A percentile compares a stretch with the other conserved stretches of the same genome.
phyloP scores from a whole-genome alignment of 768 basidiomycete genomes.

The Mycena albidolilacea region DNA sequence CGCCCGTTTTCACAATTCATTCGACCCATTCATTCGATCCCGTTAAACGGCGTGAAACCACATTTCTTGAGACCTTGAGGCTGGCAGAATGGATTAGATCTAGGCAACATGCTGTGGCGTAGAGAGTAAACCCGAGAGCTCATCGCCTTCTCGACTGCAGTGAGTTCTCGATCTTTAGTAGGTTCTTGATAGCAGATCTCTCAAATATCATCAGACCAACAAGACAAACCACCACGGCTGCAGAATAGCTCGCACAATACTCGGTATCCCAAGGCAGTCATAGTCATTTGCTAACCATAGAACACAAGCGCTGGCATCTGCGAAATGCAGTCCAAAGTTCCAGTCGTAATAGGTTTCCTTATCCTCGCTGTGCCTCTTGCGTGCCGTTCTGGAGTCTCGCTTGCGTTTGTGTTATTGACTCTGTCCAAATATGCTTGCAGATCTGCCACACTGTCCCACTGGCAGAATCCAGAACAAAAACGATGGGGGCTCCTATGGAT shows the following conservation, averaged over 20 bases:
- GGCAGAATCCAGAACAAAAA: too few species aligned
- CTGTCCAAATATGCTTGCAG: too few species aligned
- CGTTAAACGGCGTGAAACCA: neutral
- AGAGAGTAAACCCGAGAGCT: neutral
- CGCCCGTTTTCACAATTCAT: neutral
- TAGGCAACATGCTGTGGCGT: too few species aligned
- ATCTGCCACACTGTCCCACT: too few species aligned
- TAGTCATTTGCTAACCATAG: neutral
- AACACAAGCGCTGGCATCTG: neutral
- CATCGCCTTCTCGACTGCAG: neutral
- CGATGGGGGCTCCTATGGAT: too few species aligned
- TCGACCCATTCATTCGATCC: neutral
- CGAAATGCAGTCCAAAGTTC: neutral
- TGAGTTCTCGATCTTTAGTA: neutral
- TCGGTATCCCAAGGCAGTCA: neutral
- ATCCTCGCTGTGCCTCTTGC: neutral
- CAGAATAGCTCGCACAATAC: neutral
- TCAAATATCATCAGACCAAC: neutral
- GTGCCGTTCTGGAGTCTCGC: neutral
- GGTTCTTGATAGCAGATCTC: neutral
- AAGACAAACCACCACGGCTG: neutral
- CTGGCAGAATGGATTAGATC: neutral
- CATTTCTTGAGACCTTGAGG: neutral
- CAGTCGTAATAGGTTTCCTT: neutral
- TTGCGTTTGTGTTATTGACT: too few species aligned